These are phyloP conservation scores for Tripidium arundinaceum DNA, from an alignment of 202 grass and related monocot genomes.

Conservation along the genomic window DNA sequence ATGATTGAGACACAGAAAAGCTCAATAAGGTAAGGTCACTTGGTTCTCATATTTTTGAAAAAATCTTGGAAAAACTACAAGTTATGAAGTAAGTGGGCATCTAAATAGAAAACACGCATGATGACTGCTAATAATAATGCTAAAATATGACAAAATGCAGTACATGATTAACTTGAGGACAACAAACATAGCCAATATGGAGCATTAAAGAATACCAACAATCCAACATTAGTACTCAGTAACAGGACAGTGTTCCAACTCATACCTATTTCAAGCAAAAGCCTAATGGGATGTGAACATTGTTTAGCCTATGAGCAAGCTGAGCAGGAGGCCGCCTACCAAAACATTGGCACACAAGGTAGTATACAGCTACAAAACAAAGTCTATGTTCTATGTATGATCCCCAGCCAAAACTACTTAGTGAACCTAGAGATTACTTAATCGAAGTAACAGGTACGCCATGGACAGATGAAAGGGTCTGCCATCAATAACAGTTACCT, in stretches of 20 bases:
- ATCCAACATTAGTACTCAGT: neutral
- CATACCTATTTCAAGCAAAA: neutral
- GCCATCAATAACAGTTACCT: neutral
- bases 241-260: neutral
- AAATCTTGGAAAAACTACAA: neutral
- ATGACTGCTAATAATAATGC: neutral
- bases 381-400: constrained; percentile 7
- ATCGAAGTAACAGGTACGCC: neutral
- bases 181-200: neutral
- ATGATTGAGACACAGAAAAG: neutral
- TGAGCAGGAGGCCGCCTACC: neutral
- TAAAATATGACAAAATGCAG: neutral
- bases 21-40: neutral
- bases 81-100: neutral
- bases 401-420: neutral
- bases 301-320: neutral
- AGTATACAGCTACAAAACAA: neutral
- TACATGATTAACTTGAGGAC: neutral
- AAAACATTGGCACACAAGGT: neutral
- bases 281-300: neutral
- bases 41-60: neutral
- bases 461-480: neutral
- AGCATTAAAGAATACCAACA: neutral
- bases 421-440: neutral
- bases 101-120: neutral